These are phyloP conservation scores for Mycena albidolilacea DNA, from an alignment of 768 basidiomycete genomes.

Conservation along the genomic window DNA sequence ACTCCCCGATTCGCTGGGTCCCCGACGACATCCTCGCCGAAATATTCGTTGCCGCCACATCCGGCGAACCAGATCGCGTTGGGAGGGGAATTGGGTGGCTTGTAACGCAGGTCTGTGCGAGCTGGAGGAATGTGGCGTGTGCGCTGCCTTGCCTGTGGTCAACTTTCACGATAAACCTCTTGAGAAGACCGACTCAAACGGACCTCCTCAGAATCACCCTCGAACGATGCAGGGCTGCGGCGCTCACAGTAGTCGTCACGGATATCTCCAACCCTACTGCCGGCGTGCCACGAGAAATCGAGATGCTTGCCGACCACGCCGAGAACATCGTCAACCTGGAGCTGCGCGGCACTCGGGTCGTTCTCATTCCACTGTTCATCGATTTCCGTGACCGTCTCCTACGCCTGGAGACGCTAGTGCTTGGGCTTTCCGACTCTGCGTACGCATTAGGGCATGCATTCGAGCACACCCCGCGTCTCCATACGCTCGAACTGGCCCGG, in stretches of 20 bases:
- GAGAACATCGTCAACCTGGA: not conserved
- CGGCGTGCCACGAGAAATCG: not conserved
- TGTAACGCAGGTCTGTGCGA: not conserved
- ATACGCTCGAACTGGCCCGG: not conserved
- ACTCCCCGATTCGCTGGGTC: conserved; percentile 5
- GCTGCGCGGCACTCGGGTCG: not conserved
- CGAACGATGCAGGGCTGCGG: not conserved
- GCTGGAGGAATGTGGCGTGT: conserved; percentile 5
- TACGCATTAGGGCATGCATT: not conserved
- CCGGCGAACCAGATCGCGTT: not conserved
- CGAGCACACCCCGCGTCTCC: not conserved
- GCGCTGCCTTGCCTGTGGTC: conserved; percentile 1
- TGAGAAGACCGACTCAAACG: not conserved
- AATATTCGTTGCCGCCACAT: not conserved
- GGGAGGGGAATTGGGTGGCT: not conserved
- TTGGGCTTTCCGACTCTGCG: not conserved
- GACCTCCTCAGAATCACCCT: no score
- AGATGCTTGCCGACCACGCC: not conserved
- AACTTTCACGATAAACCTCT: not conserved
- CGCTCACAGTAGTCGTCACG: no score
- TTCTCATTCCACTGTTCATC: not conserved
- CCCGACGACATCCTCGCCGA: not conserved
- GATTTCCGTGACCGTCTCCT: not conserved
- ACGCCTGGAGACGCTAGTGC: not conserved
- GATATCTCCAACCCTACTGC: not conserved